Base-by-base conservation (phyloP, 306 rosid species). In the Rosa lucieae region DNA sequence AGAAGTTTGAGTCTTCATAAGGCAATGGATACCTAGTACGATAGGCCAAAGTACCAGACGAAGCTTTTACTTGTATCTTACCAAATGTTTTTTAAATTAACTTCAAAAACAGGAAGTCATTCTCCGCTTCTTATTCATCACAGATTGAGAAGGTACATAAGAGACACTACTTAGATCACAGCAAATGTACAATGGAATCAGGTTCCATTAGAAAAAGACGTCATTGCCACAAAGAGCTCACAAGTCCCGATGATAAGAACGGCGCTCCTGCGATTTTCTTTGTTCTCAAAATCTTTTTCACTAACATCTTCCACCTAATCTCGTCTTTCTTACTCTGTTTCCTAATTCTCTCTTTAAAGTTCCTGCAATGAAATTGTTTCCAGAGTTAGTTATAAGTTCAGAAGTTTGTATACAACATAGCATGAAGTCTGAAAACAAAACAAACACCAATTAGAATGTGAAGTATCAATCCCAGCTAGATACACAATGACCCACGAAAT, bases 291-390 rank as follows among this genome's bases (percentile, higher is more conserved):
- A 92, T 91, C 67, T 84, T 89, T 35, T 87, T 87, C 82, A 87
- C 99, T 79, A 94, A 88, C 75, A 86, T 80, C 76, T 46, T 89
- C 99, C 99, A 94, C 86, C 88, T 88, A 13, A 86, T 86, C 84
- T 91, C 95, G 4, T 92, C 95, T 80, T 94, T 94, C 93, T 91
- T 94, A 84, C 87, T 84, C 84, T 91, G 99, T 72, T 72, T 89
- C 72, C 80, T 74, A 67, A 75, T 84, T 82, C 84, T 83, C 82
- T 89, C 83, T 89, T 86, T 92, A 73, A 94, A 92, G 79, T 83
- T 92, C 88, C 97, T 94, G 99, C 85, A 91, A 85, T 70, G 40
- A 73, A 59, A n/a, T 77, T 5, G 37, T 78, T 71, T 32, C 52
- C 63, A 35, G 21, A 70, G 55, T 76, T 29, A 40, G 15, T 70